phyloP scores from a whole-genome alignment of 2,329 filamentous ascomycete genomes.

The Sporothrix sp. region DNA sequence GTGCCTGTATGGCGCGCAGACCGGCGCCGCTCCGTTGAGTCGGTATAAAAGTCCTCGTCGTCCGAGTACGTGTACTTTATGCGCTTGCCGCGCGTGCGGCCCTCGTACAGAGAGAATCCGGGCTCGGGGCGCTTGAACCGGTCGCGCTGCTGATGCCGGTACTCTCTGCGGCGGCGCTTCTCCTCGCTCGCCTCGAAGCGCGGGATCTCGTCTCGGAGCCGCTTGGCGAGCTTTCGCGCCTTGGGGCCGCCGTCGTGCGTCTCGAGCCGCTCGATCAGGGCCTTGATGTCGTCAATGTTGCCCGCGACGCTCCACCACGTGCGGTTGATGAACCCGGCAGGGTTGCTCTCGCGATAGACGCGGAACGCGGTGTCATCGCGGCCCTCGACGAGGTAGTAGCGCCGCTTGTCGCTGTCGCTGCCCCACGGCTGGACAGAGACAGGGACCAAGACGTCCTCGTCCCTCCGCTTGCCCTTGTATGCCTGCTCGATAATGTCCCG shows the following conservation, averaged over 20 bases:
- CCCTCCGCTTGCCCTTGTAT: slow-evolving; percentile 80
- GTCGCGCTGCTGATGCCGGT: slow-evolving; percentile 75
- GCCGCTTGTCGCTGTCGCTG: slow-evolving; percentile 62
- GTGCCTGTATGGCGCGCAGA: slow-evolving; percentile 66
- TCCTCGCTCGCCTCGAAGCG: slow-evolving; percentile 91
- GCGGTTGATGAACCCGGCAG: slow-evolving; percentile 54
- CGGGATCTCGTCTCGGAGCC: slow-evolving; percentile 70
- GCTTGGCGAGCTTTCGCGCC: slow-evolving; percentile 66
- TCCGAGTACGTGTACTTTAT: slow-evolving; percentile 96
- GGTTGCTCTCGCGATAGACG: slow-evolving; percentile 88
- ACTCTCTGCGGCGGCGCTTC: slow-evolving; percentile 91
- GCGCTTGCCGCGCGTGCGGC: slow-evolving; percentile 88
- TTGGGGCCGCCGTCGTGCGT: slow-evolving; percentile 70
- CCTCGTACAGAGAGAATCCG: slow-evolving; percentile 90
- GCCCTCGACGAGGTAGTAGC: slow-evolving; percentile 90
- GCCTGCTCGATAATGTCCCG: slow-evolving; percentile 73
- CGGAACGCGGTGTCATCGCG: slow-evolving; percentile 89
- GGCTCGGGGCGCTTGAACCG: slow-evolving; percentile 80
- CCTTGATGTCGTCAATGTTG: slow-evolving; percentile 74
- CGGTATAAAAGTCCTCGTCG: slow-evolving; percentile 63
- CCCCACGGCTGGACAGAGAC: slow-evolving; percentile 75
- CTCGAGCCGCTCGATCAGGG: slow-evolving; percentile 65
- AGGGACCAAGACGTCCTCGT: slow-evolving; percentile 71
- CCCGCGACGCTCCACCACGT: slow-evolving; percentile 94
- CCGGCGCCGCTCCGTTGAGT: slow-evolving; percentile 51